phyloP scores from a whole-genome alignment of 805 yeast genomes.

The Myxozyma geophila region DNA sequence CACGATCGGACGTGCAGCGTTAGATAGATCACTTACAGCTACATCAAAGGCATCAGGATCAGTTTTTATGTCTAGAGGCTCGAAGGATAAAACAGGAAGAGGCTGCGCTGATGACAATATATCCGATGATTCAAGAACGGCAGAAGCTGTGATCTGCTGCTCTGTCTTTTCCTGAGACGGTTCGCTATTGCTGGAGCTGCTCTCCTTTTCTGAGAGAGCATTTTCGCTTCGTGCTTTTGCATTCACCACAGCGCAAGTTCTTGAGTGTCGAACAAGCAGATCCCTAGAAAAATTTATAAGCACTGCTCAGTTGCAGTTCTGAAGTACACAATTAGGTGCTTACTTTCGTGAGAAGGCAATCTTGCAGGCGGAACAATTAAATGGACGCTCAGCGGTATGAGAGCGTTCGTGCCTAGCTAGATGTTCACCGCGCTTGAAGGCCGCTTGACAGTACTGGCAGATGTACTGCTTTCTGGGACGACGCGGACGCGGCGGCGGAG shows the following conservation, averaged over 20 bases:
- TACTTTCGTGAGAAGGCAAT: slow-evolving; percentile 57
- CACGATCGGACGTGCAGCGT: no score
- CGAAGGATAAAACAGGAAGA: no score
- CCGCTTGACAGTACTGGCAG: slow-evolving; percentile 46
- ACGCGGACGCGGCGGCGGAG: slow-evolving; percentile 18
- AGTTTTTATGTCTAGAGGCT: no score
- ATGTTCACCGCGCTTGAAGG: slow-evolving; percentile 51
- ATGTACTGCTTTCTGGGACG: slow-evolving; percentile 18
- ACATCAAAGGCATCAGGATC: no score
- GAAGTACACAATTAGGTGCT: background rate
- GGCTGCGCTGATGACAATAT: no score
- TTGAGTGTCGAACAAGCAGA: slow-evolving; percentile 17
- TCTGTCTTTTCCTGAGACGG: no score
- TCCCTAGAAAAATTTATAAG: slow-evolving; percentile 3
- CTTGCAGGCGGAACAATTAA: slow-evolving; percentile 55
- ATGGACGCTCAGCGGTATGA: slow-evolving; percentile 82
- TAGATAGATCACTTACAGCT: no score
- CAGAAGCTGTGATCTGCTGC: no score
- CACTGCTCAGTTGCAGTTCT: background rate
- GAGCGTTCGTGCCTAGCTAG: slow-evolving; percentile 63
- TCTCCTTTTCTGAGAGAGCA: background rate
- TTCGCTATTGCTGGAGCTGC: no score
- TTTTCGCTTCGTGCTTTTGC: background rate
- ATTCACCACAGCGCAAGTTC: slow-evolving; percentile 10
- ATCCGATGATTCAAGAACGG: no score